Percentiles rank a stretch among this genome's conserved stretches.
phyloP scores from a whole-genome alignment of 179 eudicot species.

The Spergularia azorica region DNA sequence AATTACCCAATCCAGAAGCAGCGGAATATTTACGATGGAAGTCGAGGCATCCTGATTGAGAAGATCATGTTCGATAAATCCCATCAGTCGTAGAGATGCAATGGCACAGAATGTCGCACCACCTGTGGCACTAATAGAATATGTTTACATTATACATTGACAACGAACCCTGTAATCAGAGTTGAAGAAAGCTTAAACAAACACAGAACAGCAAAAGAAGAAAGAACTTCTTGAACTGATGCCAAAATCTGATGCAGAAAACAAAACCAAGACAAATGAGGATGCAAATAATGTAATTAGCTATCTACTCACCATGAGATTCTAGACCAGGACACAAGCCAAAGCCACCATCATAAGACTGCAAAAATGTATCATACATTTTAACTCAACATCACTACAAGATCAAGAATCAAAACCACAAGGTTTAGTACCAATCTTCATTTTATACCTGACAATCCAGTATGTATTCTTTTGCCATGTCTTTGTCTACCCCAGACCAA shows the following conservation, averaged over 20 bases:
- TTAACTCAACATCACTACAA: background rate
- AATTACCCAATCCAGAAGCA: constrained; percentile 82
- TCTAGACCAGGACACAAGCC: constrained; percentile 87
- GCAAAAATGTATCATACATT: constrained; percentile 34
- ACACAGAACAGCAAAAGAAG: background rate
- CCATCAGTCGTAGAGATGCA: constrained; percentile 90
- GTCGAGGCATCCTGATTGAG: constrained; percentile 45
- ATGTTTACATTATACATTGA: constrained; percentile 25
- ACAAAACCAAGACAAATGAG: background rate
- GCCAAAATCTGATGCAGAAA: background rate
- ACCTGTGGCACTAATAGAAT: constrained; percentile 77
- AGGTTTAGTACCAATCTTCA: constrained; percentile 13
- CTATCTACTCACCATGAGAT: constrained; percentile 78
- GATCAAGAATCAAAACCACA: background rate
- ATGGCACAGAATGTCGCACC: constrained; percentile 97
- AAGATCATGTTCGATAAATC: constrained; percentile 63
- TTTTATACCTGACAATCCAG: constrained; percentile 69
- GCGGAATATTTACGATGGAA: constrained; percentile 54
- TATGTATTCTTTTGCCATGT: constrained; percentile 79
- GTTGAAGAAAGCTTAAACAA: constrained; percentile 7
- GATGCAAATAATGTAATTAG: background rate
- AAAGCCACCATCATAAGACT: constrained; percentile 98
- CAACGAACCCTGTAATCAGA: constrained; percentile 10
- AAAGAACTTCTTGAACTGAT: background rate
- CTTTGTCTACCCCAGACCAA: constrained; percentile 88